Percentiles rank a stretch among this genome's conserved stretches.
These are phyloP conservation scores for Penicillium sp. DNA, from an alignment of 2,329 filamentous ascomycete species.

Conservation along the genomic window DNA sequence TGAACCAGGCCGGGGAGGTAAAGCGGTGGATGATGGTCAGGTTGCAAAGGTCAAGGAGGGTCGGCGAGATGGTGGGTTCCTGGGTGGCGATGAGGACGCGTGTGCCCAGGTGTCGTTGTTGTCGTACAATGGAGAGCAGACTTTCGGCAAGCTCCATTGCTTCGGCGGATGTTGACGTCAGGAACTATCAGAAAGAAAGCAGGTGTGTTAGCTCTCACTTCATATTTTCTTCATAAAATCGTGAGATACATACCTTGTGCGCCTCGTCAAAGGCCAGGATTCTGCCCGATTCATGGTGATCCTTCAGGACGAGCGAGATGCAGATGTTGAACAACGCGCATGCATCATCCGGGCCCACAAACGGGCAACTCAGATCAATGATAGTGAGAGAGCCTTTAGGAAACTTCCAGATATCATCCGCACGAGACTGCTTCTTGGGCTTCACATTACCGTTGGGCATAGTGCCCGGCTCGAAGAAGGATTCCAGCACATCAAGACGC, in stretches of 20 bases:
- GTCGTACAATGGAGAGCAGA: conserved; percentile 67
- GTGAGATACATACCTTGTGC: conserved; percentile 63
- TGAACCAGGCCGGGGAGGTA: conserved; percentile 68
- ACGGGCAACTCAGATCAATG: conserved; percentile 75
- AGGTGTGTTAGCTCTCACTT: neutral
- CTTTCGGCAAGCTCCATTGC: conserved; percentile 65
- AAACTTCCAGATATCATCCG: conserved; percentile 35
- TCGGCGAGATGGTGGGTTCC: conserved; percentile 73
- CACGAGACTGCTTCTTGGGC: neutral
- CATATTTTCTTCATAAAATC: neutral
- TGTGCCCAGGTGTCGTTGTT: conserved; percentile 72
- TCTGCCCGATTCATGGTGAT: conserved; percentile 57
- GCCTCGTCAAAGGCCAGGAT: conserved; percentile 77
- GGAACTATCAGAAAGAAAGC: conserved; percentile 55
- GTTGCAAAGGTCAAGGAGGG: conserved; percentile 73
- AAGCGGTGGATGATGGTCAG: conserved; percentile 77
- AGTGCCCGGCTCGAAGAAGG: conserved; percentile 59
- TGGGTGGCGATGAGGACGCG: conserved; percentile 77
- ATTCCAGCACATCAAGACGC: conserved; percentile 68
- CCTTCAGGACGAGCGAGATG: conserved; percentile 68
- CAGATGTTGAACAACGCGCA: conserved; percentile 77
- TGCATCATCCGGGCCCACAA: conserved; percentile 68
- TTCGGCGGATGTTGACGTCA: conserved; percentile 61
- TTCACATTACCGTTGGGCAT: conserved; percentile 7
- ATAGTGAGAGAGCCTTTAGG: conserved; percentile 64